phyloP scores from a whole-genome alignment of 257 asterid species.

The Nicotiana paniculata region DNA sequence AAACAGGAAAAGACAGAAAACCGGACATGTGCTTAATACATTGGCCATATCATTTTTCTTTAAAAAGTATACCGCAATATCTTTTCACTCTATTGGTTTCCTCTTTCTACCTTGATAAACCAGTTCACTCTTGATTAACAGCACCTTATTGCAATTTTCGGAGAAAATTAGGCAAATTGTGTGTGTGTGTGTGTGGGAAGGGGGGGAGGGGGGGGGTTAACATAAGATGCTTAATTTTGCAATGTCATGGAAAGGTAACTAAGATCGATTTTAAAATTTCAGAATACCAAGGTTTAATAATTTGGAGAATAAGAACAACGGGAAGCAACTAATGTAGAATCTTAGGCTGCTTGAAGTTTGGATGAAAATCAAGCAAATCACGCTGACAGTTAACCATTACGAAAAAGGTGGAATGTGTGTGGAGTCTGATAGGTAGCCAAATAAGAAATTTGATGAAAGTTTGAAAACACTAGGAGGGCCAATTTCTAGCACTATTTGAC shows the following conservation, averaged over 20 bases:
- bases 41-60: neutral
- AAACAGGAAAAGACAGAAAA: neutral
- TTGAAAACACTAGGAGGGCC: neutral
- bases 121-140: neutral
- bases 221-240: neutral
- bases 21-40: neutral
- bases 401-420: neutral
- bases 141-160: neutral
- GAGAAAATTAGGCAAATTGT: neutral
- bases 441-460: neutral
- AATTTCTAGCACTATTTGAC: neutral
- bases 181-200: neutral
- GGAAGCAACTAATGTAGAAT: neutral
- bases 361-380: slow-evolving; percentile 1
- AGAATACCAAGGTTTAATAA: neutral
- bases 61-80: neutral
- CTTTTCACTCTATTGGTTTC: neutral
- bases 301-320: neutral
- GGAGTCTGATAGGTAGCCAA: neutral
- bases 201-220: neutral
- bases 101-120: neutral
- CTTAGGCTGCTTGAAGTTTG: neutral
- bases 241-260: neutral
- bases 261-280: neutral
- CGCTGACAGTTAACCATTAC: neutral